phyloP scores from a whole-genome alignment of 208 protist genomes.

The Crithidia sp. region DNA sequence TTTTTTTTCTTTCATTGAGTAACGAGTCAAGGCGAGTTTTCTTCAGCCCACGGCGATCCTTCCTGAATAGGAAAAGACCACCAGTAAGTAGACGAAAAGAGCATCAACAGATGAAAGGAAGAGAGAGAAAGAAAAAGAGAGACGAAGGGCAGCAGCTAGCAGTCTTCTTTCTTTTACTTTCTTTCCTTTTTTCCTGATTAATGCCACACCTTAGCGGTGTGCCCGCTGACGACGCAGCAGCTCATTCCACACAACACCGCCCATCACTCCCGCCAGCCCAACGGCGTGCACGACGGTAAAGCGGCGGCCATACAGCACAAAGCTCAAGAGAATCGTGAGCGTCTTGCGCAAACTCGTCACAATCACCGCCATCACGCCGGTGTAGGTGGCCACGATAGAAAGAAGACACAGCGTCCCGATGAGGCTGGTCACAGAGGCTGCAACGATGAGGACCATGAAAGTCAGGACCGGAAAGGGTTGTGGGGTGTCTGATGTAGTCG shows the following conservation, averaged over 20 bases:
- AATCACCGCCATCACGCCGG: slow-evolving; percentile 54
- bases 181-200: not conserved
- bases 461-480: not conserved
- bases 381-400: slow-evolving; percentile 51
- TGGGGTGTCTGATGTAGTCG: not conserved
- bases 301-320: slow-evolving; percentile 47
- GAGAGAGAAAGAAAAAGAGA: slow-evolving; percentile 13
- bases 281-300: slow-evolving; percentile 43
- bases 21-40: too few relatives aligned
- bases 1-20: too few relatives aligned
- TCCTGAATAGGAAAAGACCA: not conserved
- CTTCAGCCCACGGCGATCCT: not conserved
- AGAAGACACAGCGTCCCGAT: slow-evolving; percentile 54
- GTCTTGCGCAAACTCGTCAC: slow-evolving; percentile 68
- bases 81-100: not conserved
- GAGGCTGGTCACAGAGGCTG: slow-evolving; percentile 34
- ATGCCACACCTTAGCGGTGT: too few relatives aligned
- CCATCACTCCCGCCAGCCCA: slow-evolving; percentile 40
- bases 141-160: too few relatives aligned
- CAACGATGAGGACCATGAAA: slow-evolving; percentile 31
- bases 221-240: slow-evolving; percentile 23
- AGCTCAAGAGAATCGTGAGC: slow-evolving; percentile 61
- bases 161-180: not conserved
- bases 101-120: slow-evolving; percentile 1
- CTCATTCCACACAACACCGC: slow-evolving; percentile 48